Evolutionary conservation across 73 alveolate species (phyloP).

Genomic region (Paraurostyla sp.): DNA sequence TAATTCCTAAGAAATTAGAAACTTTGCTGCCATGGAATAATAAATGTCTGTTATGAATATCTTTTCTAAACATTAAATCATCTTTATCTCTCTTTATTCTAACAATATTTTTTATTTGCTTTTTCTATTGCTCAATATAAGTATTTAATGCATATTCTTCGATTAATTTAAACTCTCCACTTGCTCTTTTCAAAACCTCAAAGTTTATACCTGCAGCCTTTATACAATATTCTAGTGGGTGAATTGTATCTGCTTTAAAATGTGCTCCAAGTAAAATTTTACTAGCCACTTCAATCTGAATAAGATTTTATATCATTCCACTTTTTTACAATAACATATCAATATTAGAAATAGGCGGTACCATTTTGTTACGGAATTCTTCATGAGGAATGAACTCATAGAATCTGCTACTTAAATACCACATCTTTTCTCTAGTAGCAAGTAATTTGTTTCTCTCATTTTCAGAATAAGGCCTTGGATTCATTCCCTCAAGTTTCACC

Average conservation of each 20-base stretch:
- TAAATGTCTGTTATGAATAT: conserved; percentile 79
- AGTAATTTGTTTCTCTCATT: conserved; percentile 72
- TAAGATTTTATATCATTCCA: conserved; percentile 70
- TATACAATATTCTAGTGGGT: conserved; percentile 86
- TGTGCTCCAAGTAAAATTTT: conserved; percentile 88
- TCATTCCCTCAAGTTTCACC: conserved; percentile 75
- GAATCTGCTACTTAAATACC: conserved; percentile 87
- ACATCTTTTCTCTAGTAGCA: conserved; percentile 83
- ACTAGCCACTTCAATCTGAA: conserved; percentile 84
- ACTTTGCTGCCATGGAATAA: conserved; percentile 96
- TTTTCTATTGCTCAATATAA: conserved; percentile 22
- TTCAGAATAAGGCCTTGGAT: conserved; percentile 48
- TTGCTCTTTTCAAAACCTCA: conserved; percentile 61
- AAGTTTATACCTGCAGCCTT: conserved; percentile 73
- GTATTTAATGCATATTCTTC: conserved; percentile 82
- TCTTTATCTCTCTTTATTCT: conserved; percentile 87
- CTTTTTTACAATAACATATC: conserved; percentile 61
- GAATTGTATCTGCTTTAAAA: conserved; percentile 47
- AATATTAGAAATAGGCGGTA: conserved; percentile 76
- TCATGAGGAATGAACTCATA: conserved; percentile 93
- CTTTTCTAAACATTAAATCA: conserved; percentile 76
- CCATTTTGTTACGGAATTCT: conserved; percentile 82
- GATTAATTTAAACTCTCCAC: conserved; percentile 86
- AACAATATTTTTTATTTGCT: conserved; percentile 80
- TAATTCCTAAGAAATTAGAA: conserved; percentile 91